Evolutionary conservation across 2,329 filamentous ascomycete genomes (phyloP).

Genomic region (Arthrobotrys megalospora): DNA sequence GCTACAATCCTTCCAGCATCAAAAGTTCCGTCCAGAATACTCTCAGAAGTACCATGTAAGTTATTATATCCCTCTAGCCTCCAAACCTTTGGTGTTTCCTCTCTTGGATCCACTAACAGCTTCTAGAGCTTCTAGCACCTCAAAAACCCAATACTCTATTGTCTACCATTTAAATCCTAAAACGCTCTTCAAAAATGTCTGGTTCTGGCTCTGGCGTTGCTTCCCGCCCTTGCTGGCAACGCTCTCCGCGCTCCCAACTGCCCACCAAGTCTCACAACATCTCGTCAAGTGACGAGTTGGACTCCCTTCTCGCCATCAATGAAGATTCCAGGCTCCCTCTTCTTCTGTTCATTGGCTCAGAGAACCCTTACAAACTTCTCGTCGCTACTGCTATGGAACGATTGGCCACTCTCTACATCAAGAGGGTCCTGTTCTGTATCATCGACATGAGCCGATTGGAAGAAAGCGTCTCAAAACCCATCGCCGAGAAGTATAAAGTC

Average conservation of each 20-base stretch:
- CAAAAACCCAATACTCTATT: background rate
- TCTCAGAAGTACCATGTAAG: background rate
- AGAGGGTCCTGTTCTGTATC: background rate
- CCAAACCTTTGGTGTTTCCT: background rate
- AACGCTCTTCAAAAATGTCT: background rate
- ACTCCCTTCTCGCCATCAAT: background rate
- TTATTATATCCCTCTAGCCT: background rate
- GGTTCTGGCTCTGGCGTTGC: background rate
- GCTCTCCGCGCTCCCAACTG: background rate
- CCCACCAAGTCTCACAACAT: background rate
- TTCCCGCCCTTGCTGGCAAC: slow-evolving; percentile 5
- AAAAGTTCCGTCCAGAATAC: background rate
- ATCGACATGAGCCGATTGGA: background rate
- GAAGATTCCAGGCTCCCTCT: background rate
- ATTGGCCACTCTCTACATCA: background rate
- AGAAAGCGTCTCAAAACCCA: background rate
- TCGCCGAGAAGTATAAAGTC: background rate
- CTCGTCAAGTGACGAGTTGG: background rate
- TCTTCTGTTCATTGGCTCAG: background rate
- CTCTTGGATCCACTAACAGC: background rate
- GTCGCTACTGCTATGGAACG: background rate
- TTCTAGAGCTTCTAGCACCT: background rate
- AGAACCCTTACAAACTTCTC: background rate
- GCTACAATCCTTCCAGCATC: background rate
- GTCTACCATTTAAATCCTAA: background rate